Base-by-base conservation (phyloP, 2,329 filamentous ascomycete species). In the Exophiala xenobiotica region DNA sequence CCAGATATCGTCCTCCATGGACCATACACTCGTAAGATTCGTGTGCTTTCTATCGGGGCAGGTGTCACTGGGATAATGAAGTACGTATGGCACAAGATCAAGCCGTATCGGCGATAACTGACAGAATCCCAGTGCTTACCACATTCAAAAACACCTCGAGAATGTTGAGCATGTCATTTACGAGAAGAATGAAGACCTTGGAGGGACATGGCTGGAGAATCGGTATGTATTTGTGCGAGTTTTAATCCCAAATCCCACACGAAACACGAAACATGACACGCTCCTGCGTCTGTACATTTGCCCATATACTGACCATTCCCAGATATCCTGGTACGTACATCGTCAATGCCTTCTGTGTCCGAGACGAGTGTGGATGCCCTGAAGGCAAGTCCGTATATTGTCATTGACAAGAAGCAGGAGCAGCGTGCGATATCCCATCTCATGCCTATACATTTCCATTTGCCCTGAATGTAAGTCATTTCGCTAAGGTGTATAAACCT, bases 111-210 rank as follows among this genome's bases (percentile, higher is more conserved):
- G n/a, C n/a, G n/a, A n/a, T 35, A 16, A 73, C 6, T 75, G 77
- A 9, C 61, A 74, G 43, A 84, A 6, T 35, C 31, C n/a, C 8
- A 35, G 31, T 76, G 89, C 90, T 92, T 59, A 59, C 20, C 50
- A 56, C 27, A 59, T 61, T n/a, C 56, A 61, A 29, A 59, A 59
- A 41, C 35, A 53, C 12, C 49, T 58, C 14, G 41, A 59, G 35
- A 61, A 61, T 46, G 55, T 64, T 6, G 61, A 64, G 37, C 57
- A 64, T 38, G 53, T 57, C 3, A 60, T 65, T 20, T 66, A 64
- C 16, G 63, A 65, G 41, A 63, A 61, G 53, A 67, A 67, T 23
- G 29, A 31, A 9, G 64, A 67, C 16, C 53, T 68, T 22, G 66
- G 66, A n/a, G 66, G 66, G 4, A 66, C 66, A 4, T 68, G 65